Conservation (phyloP, 805 yeast species). For the Hanseniaspora jakobsenii region DNA sequence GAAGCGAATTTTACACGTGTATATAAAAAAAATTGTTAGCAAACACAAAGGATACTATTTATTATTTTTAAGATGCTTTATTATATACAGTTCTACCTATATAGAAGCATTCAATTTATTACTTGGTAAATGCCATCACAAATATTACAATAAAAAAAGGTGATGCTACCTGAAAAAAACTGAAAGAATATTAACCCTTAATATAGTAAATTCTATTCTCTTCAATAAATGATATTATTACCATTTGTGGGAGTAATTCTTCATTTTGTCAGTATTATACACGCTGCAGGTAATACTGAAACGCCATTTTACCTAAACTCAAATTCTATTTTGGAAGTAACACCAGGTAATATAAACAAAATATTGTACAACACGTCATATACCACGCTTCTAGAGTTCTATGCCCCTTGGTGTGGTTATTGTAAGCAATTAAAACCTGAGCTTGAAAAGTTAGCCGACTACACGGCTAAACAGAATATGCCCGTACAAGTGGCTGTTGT, state of each 20-base stretch:
- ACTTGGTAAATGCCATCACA: no score
- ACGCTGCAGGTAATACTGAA: slow-evolving; percentile 7
- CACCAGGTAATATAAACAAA: slow-evolving; percentile 47
- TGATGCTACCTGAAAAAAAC: no score
- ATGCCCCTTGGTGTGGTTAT: slow-evolving; percentile 98
- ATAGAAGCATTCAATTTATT: no score
- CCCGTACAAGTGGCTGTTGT: slow-evolving; percentile 64
- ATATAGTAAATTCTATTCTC: no score
- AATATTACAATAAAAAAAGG: no score
- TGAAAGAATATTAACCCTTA: no score
- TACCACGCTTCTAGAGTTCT: slow-evolving; percentile 74
- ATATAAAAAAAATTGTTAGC: no score
- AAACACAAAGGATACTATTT: no score
- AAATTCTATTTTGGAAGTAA: slow-evolving; percentile 42
- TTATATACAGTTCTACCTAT: no score
- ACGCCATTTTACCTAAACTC: slow-evolving; percentile 26
- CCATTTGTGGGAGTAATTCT: background rate
- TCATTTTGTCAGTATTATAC: background rate
- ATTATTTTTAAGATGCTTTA: no score
- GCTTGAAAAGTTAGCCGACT: slow-evolving; percentile 50
- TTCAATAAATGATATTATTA: background rate
- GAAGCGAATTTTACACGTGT: no score
- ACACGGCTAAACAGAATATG: slow-evolving; percentile 32
- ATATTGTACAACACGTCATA: slow-evolving; percentile 60
- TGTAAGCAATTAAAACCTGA: slow-evolving; percentile 62